Percentiles rank a stretch among this genome's conserved stretches.
These are phyloP conservation scores for Secale cereale DNA, from an alignment of 176 grass and related monocot species.

Conservation along the genomic window DNA sequence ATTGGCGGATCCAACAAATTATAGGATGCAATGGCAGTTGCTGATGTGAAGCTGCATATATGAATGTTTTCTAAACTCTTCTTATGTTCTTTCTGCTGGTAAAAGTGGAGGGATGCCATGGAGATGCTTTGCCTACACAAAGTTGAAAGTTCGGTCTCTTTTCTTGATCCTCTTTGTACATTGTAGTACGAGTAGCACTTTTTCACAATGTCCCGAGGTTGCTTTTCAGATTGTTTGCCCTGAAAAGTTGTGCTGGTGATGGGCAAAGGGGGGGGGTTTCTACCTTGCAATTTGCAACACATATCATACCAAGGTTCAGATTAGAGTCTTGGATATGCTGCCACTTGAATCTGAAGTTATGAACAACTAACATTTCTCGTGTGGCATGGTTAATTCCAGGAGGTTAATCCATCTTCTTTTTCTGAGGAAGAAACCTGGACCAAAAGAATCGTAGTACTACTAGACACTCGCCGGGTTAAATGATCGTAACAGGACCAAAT, in stretches of 20 bases:
- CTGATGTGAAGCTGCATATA: not conserved
- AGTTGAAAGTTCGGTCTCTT: conserved; percentile 3
- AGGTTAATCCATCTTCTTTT: not conserved
- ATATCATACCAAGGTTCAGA: not conserved
- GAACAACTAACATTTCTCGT: no score
- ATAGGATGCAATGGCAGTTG: not conserved
- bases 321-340: not conserved
- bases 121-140: conserved; percentile 18
- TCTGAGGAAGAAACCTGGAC: not conserved
- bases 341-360: no score
- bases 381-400: not conserved
- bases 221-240: conserved; percentile 23
- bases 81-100: not conserved
- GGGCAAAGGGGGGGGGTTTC: not conserved
- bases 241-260: conserved; percentile 10
- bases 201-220: not conserved
- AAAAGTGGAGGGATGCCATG: not conserved
- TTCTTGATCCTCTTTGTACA: not conserved
- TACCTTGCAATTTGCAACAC: not conserved
- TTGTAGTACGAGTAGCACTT: not conserved
- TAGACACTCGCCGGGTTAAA: not conserved
- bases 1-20: not conserved
- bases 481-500: not conserved
- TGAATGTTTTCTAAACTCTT: not conserved
- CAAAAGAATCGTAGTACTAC: not conserved